Evolutionary conservation across 768 basidiomycete genomes (phyloP), one percentile per base, ranked within the genome.

Genomic region (Termitomyces sp.): DNA sequence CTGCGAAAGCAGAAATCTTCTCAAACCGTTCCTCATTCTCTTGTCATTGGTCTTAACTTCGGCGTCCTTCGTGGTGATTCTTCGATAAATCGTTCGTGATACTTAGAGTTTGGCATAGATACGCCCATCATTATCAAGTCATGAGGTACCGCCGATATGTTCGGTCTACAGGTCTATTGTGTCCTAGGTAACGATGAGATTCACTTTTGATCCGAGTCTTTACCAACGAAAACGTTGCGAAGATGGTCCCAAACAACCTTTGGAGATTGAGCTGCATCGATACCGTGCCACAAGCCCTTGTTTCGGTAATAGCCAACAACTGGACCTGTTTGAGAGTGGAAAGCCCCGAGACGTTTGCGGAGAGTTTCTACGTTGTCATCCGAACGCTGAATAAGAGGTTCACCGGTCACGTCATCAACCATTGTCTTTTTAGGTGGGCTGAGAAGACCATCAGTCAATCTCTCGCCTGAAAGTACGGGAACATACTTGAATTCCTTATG

Each of bases 361-460:
- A 99, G 81, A 12, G 95, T 92, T 70, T 97, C 93, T 57, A 94
- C 91, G 61, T 98, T 99, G 76, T 99, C 97, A 70, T 99, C 97
- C 9, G 94, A 94, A 59, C 97, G 89, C 71, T 98, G 96, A 65
- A 96, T 88, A 61, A 99, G 84, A 35, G 94, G 91, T 73, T 99
- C 96, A 54, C 97, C 97, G 3, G 94, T 91, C 33, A 90, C 77
- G 70, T 99, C 97, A 73, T 99, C 97, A 18, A 80, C 79, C 79
- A 92, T 89, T n/a, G 85, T 64, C 74, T 97, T 98, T 81, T 98
- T 98, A 29, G 97, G 97, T 5, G 97, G 97, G 75, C 95, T 99
- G 68, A 51, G 56, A 35, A 47, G 15, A 25, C 56, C 23, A 56
- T 60, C 41, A 57, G 42, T 23, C 39, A 16, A 11, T 22, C 22